phyloP scores from a whole-genome alignment of 345 rosid species.

The Triadica sebifera region DNA sequence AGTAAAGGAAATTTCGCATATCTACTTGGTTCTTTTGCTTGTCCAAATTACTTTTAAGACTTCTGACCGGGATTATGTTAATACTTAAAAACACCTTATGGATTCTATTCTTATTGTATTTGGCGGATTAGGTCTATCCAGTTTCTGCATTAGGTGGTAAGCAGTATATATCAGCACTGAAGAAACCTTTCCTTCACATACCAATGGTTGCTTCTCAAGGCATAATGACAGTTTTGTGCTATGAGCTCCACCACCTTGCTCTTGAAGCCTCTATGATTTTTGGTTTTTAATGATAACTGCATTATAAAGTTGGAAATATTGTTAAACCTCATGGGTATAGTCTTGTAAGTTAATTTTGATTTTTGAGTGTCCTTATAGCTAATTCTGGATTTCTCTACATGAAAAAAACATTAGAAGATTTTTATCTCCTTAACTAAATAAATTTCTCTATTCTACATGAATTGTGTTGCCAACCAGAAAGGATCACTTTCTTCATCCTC shows the following conservation, averaged over 20 bases:
- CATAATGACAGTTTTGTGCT: conserved; percentile 44
- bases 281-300: neutral
- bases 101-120: conserved; percentile 7
- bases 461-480: neutral
- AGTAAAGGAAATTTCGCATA: neutral
- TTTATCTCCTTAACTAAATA: neutral
- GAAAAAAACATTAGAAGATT: too few species aligned
- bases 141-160: conserved; percentile 56
- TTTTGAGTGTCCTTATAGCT: neutral
- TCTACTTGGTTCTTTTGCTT: neutral
- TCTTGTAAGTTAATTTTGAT: neutral
- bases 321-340: neutral
- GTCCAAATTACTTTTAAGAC: neutral
- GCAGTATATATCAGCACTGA: conserved; percentile 46
- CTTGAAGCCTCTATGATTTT: neutral
- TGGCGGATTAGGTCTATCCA: conserved; percentile 49
- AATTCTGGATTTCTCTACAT: neutral
- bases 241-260: neutral
- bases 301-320: neutral
- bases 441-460: neutral
- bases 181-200: conserved; percentile 57
- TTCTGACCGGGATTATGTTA: too few species aligned
- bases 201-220: conserved; percentile 67
- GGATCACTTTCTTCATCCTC: neutral
- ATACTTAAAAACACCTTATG: neutral